Percentiles rank a stretch among this genome's conserved stretches.
Conservation (phyloP, 129 eudicot species). For the carrot (Daucus carota) region DNA sequence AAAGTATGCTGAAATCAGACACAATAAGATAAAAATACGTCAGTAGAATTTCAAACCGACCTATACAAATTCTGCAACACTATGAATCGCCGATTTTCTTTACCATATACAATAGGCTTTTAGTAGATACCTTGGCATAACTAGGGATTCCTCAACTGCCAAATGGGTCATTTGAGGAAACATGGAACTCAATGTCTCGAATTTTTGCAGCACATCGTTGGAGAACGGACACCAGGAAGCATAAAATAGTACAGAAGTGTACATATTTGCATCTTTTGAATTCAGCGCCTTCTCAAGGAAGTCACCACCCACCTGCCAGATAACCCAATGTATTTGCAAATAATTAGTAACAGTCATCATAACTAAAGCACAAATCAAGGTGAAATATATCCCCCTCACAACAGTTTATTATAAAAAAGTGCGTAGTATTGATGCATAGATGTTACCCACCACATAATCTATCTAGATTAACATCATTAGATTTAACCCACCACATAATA, state of each 20-base stretch:
- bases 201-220: constrained; percentile 13
- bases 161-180: constrained; percentile 53
- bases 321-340: background rate
- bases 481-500: too few species aligned
- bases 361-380: background rate
- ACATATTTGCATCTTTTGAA: constrained; percentile 18
- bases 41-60: background rate
- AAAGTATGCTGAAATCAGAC: constrained; percentile 39
- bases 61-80: background rate
- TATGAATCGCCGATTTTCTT: background rate
- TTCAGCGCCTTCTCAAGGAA: constrained; percentile 34
- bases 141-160: constrained; percentile 36
- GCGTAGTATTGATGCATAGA: background rate
- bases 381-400: background rate
- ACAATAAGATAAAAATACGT: constrained; percentile 3
- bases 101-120: background rate
- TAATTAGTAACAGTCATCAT: background rate
- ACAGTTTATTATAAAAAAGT: background rate
- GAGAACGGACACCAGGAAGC: constrained; percentile 60
- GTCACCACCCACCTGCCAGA: constrained; percentile 40
- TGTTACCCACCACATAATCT: background rate
- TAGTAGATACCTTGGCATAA: constrained; percentile 42
- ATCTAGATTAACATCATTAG: background rate
- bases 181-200: constrained; percentile 44
- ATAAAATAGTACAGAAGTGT: constrained; percentile 41